Evolutionary conservation across 768 basidiomycete genomes (phyloP), one percentile per base, ranked within the genome.

Genomic region (Tricholomella constricta): DNA sequence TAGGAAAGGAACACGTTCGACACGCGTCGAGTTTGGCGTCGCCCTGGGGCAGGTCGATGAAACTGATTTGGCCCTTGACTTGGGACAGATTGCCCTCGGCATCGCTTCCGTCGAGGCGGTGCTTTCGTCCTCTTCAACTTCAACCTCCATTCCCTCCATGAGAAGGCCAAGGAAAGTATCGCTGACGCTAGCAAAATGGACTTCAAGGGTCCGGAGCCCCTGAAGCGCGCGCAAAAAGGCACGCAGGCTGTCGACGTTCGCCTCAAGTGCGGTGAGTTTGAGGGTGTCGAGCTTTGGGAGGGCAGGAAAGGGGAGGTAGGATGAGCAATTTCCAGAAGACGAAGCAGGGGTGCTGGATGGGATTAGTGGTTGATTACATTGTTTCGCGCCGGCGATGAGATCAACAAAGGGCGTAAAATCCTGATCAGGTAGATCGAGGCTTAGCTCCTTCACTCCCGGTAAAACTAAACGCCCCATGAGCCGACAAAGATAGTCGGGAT

Each of bases 391-490:
- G 26, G 70, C 65, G 14, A 78, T 52, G 45, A 78, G 63, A 34
- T 72, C 65, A 17, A 82, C 62, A 59, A 80, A 80, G 6, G 69
- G 64, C 23, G 77, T 76, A 59, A 75, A 82, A 63, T 83, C 79
- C 62, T 81, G 78, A 26, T 81, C 80, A n/a, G 79, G 77, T 17
- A 84, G 69, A 59, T 80, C 77, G 57, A 84, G 71, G 32, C 72
- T 69, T 20, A 86, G 76, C 31, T 62, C 67, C 45, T 66, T 64
- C 29, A 84, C 62, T 32, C 61, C 67, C 11, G 83, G 83, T 38
- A 81, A 67, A 47, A 68, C 58, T 15, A 86, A 68, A 26, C 74
- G 73, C 32, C 72, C 69, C 59, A 85, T 65, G 44, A 84, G 63
- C 14, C 63, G 65, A 54, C 74, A 72, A 37, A 83, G 71, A 60